Evolutionary conservation across 140 eudicot genomes (phyloP), one percentile per base, ranked within the genome.

Genomic region (Cichorium intybus): DNA sequence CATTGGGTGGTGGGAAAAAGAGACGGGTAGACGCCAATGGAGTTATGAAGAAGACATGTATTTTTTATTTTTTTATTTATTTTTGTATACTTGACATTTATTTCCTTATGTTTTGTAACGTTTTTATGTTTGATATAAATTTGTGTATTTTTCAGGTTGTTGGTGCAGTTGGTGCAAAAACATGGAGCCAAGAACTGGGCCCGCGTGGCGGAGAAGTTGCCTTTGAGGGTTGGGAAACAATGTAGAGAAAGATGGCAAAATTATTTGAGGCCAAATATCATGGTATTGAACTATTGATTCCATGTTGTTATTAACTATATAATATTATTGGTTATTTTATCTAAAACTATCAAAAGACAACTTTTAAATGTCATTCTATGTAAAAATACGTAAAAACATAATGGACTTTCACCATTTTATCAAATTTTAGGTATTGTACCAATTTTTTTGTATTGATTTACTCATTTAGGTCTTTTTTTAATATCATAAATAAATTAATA

Each of bases 241-340:
- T 79, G 80, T 47, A 62, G 83, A 52, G 80, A 79, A 12, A 68
- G 83, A 61, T 79, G 80, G 80, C 71, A 35, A 24, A 68, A 79
- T 35, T 62, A 56, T 68, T 48, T 68, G 66, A 47, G 68, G 50
- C 76, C 79, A 15, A 68, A 68, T 59, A 68, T 68, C 50, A 62
- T 47, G 73, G 84, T 73, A 45, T 45, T 62, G 29, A 52, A 69
- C 80, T 73, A 45, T 45, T 62, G 29, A 52, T 46, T 76, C 57
- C 18, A 29, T 15, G 16, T 41, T 29, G 29, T 54, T 54, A 52
- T 29, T 24, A 24, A 50, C 17, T 21, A 66, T n/a, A 51, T 11
- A 37, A 24, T 50, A 5, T 6, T 20, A 3, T 10, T 4, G 5
- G n/a, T 51, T 17, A n/a, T 51, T 10, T 51, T n/a, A n/a, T n/a